These are phyloP conservation scores for Mortierella claussenii DNA, from an alignment of 192 early-diverging fungal species.

Conservation along the genomic window DNA sequence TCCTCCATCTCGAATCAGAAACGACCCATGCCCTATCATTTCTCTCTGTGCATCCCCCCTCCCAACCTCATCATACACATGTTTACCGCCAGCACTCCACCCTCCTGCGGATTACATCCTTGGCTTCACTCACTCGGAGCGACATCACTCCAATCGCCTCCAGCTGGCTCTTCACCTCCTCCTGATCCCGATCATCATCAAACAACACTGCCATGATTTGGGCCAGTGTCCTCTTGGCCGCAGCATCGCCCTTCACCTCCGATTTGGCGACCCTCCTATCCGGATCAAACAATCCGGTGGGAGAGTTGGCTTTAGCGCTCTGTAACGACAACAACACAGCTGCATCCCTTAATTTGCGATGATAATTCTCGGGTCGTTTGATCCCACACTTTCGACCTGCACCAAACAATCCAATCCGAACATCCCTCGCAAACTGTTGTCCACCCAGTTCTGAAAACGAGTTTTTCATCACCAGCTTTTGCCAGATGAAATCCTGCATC, in stretches of 20 bases:
- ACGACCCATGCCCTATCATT: too few relatives aligned
- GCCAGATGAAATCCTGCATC: slow-evolving; percentile 66
- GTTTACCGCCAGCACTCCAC: slow-evolving; percentile 54
- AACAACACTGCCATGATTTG: slow-evolving; percentile 54
- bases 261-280: too few relatives aligned
- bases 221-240: slow-evolving; percentile 41
- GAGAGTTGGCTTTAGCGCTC: slow-evolving; percentile 26
- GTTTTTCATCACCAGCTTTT: slow-evolving; percentile 60
- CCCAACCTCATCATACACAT: too few relatives aligned
- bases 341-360: slow-evolving; percentile 50
- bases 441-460: slow-evolving; percentile 64
- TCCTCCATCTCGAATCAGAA: too few relatives aligned
- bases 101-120: slow-evolving; percentile 43
- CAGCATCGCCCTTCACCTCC: not conserved
- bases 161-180: slow-evolving; percentile 12
- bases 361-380: slow-evolving; percentile 64
- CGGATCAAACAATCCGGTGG: slow-evolving; percentile 9
- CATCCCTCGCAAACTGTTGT: slow-evolving; percentile 58
- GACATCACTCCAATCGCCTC: slow-evolving; percentile 54
- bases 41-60: too few relatives aligned
- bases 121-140: slow-evolving; percentile 38
- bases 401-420: slow-evolving; percentile 58
- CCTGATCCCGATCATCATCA: slow-evolving; percentile 43
- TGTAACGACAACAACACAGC: slow-evolving; percentile 52
- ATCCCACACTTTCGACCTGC: slow-evolving; percentile 53